These are phyloP conservation scores for Verbena officinalis DNA, from an alignment of 257 asterid genomes.

Conservation along the genomic window DNA sequence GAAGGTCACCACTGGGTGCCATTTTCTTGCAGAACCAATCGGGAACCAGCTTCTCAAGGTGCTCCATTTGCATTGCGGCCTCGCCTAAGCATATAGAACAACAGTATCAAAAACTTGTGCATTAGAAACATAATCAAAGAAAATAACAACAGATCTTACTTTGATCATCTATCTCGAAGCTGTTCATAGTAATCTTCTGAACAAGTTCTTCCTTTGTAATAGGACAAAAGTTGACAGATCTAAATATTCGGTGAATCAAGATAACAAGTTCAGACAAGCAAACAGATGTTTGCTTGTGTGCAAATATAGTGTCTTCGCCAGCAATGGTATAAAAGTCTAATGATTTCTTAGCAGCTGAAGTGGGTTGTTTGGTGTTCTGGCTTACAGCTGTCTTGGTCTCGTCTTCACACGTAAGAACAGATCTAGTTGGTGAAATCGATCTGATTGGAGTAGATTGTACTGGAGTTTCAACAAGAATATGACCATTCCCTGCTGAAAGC, in stretches of 20 bases:
- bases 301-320: conserved; percentile 31
- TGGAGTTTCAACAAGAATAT: conserved; percentile 66
- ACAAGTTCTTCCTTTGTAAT: conserved; percentile 88
- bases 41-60: conserved; percentile 78
- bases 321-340: conserved; percentile 54
- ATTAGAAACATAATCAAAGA: background rate
- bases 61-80: conserved; percentile 64
- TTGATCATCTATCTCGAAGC: conserved; percentile 56
- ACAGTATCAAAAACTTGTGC: conserved; percentile 16
- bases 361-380: conserved; percentile 46
- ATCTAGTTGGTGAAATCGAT: conserved; percentile 42
- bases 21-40: conserved; percentile 74
- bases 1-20: conserved; percentile 67
- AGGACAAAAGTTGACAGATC: conserved; percentile 55
- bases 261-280: conserved; percentile 56
- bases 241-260: conserved; percentile 66
- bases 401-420: conserved; percentile 62
- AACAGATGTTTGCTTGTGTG: conserved; percentile 43
- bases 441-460: conserved; percentile 70
- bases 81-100: conserved; percentile 48
- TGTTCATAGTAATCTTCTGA: conserved; percentile 78
- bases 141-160: conserved; percentile 43
- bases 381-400: conserved; percentile 45
- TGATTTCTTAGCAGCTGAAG: conserved; percentile 66
- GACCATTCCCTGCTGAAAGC: conserved; percentile 37